Conservation (phyloP, 2,329 filamentous ascomycete genomes). For the Penicillium verrucosum region DNA sequence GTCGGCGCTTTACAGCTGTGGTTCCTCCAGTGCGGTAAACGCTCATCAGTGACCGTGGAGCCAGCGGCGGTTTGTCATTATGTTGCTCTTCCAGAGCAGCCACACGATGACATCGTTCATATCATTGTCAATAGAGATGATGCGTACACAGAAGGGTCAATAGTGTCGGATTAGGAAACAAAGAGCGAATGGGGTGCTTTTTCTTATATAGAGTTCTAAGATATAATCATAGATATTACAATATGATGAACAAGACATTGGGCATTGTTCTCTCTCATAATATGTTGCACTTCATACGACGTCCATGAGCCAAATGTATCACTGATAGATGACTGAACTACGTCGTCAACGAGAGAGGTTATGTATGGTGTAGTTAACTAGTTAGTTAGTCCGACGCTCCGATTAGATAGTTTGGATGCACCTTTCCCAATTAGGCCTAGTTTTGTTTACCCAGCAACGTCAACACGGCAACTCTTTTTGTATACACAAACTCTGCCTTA, state of each 20-base stretch:
- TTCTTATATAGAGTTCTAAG: neutral
- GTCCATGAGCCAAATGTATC: neutral
- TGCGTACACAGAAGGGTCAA: neutral
- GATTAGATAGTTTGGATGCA: conserved; percentile 1
- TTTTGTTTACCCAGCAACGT: conserved; percentile 23
- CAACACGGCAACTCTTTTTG: conserved; percentile 7
- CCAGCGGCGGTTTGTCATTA: conserved; percentile 32
- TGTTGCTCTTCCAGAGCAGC: conserved; percentile 13
- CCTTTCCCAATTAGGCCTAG: conserved; percentile 14
- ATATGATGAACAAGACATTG: too few relatives aligned
- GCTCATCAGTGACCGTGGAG: conserved; percentile 39
- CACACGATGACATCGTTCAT: conserved; percentile 26
- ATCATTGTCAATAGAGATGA: conserved; percentile 29
- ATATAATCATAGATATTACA: neutral
- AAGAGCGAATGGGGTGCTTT: too few relatives aligned
- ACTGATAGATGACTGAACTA: neutral
- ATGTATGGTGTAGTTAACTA: neutral
- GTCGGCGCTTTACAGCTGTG: conserved; percentile 56
- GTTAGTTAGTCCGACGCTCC: neutral
- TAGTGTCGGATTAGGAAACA: neutral
- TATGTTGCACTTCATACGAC: neutral
- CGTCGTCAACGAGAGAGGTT: neutral
- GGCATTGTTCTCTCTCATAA: too few relatives aligned
- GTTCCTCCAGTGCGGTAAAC: conserved; percentile 52
- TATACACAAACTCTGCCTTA: conserved; percentile 10